phyloP scores from a whole-genome alignment of 2,329 filamentous ascomycete genomes.

The Aspergillus spinulosporus region DNA sequence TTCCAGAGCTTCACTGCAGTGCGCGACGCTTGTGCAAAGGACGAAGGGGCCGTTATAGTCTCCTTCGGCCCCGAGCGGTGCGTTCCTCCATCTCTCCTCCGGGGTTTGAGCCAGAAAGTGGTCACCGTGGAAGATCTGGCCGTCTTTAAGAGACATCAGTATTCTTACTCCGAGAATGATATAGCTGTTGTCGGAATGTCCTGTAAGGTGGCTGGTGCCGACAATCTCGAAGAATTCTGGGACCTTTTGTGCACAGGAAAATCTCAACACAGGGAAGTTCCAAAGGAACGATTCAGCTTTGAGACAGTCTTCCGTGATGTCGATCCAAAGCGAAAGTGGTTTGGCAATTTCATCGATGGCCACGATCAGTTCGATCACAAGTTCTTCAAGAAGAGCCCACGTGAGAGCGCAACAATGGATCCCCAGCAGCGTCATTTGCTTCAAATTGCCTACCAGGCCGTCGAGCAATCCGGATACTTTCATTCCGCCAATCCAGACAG shows the following conservation, averaged over 20 bases:
- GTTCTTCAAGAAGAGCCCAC: constrained; percentile 33
- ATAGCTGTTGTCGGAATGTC: constrained; percentile 41
- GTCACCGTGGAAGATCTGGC: background rate
- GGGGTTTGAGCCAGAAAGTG: constrained; percentile 6
- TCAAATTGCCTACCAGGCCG: constrained; percentile 34
- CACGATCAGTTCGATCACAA: constrained; percentile 33
- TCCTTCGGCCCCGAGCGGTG: constrained; percentile 22
- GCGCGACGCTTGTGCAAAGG: constrained; percentile 7
- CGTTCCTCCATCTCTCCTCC: constrained; percentile 19
- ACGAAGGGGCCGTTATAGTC: constrained; percentile 7
- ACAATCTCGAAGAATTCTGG: constrained; percentile 34
- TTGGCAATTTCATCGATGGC: constrained; percentile 25
- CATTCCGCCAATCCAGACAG: constrained; percentile 16
- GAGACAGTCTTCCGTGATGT: constrained; percentile 20
- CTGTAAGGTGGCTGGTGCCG: constrained; percentile 33
- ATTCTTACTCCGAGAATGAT: constrained; percentile 17
- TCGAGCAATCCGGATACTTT: constrained; percentile 36
- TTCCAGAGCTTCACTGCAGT: constrained; percentile 15
- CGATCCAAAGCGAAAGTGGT: constrained; percentile 13
- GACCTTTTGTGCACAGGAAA: constrained; percentile 27
- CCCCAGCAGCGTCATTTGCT: constrained; percentile 36
- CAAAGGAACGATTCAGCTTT: constrained; percentile 21
- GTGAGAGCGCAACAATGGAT: constrained; percentile 33
- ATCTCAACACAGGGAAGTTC: constrained; percentile 26
- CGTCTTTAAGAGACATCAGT: no score